Evolutionary conservation across 768 basidiomycete genomes (phyloP).

Genomic region (Phaeotremella skinneri): DNA sequence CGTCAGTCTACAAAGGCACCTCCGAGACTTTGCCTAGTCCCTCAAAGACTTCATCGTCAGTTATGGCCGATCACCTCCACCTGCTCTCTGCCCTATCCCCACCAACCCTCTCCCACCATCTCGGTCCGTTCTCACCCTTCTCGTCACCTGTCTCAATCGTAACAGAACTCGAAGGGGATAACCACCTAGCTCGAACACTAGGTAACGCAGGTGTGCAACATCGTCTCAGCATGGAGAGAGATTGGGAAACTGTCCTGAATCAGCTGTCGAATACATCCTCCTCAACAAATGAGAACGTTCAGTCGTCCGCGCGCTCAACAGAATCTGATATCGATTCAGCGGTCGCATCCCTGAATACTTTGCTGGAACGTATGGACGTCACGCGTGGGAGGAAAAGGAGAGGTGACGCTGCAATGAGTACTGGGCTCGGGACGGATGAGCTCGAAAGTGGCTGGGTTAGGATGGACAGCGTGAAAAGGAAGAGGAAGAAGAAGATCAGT

Average conservation of each 20-base stretch:
- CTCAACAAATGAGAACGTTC: neutral
- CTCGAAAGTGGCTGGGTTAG: conserved; percentile 56
- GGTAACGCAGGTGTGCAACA: conserved; percentile 69
- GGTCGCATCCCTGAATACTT: conserved; percentile 17
- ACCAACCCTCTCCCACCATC: conserved; percentile 16
- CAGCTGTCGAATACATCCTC: conserved; percentile 57
- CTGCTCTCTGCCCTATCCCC: conserved; percentile 20
- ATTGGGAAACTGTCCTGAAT: conserved; percentile 69
- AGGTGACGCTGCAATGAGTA: neutral
- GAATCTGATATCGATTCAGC: conserved; percentile 20
- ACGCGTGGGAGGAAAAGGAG: conserved; percentile 16
- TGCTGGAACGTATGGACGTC: conserved; percentile 16
- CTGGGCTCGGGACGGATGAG: conserved; percentile 7
- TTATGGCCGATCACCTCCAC: conserved; percentile 17
- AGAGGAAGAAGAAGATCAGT: conserved; percentile 79
- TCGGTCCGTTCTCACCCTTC: conserved; percentile 13
- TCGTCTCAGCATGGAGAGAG: conserved; percentile 61
- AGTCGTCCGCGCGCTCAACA: conserved; percentile 54
- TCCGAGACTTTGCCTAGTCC: no score
- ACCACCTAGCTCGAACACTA: conserved; percentile 75
- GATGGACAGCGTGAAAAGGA: conserved; percentile 51
- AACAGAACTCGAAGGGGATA: conserved; percentile 67
- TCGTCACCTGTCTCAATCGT: neutral
- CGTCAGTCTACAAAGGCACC: no score
- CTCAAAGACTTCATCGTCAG: conserved; percentile 3